Base-by-base conservation (phyloP, 192 early-diverging fungal species). In the Podila verticillata region DNA sequence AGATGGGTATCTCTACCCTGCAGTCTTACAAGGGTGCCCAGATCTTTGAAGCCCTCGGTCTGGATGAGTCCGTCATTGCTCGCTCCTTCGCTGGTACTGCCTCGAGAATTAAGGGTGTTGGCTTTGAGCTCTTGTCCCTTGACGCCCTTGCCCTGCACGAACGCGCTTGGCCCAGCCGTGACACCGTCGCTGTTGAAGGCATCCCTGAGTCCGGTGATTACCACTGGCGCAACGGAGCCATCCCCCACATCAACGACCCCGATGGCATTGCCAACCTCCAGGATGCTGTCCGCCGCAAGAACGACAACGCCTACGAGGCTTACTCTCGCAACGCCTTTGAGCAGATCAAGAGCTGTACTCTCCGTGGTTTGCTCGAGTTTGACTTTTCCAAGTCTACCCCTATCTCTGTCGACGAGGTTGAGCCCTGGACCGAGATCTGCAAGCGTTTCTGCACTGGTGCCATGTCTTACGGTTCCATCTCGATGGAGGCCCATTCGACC, bases 1-100 rank as follows among this genome's bases (percentile, higher is more conserved):
- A 99, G 89, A 99, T 99, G 98, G 98, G 98, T 66, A 97, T 99
- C 65, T 97, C 96, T 13, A 98, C 98, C 22, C 85, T 99, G 61
- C 96, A 97, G 84, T 93, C 91, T 15, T 99, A 99, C 90, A 98
- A 98, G 87, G 98, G 96, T 65, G 98, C 98, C 12, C 98, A 99
- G 89, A 97, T 98, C 74, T 99, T 99, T 80, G 98, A 99, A 81
- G 95, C 95, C 22, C 89, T 99, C 30, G 98, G 98, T 70, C 74
- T 99, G 4, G 95, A 96, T 68, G 86, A 89, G 32, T 86, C 92
- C 36, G 97, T 99, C 48, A 92, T 99, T 64, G 84, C 89, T 32
- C 89, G 90, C 60, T 99, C 97, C 81, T 99, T 99, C 87, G 90
- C 92, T 22, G 98, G 98, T 68, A 99, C 98, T 17, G 95, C 96